Conservation (phyloP, 495 filamentous ascomycete species). For the Daldinia caldariorum region DNA sequence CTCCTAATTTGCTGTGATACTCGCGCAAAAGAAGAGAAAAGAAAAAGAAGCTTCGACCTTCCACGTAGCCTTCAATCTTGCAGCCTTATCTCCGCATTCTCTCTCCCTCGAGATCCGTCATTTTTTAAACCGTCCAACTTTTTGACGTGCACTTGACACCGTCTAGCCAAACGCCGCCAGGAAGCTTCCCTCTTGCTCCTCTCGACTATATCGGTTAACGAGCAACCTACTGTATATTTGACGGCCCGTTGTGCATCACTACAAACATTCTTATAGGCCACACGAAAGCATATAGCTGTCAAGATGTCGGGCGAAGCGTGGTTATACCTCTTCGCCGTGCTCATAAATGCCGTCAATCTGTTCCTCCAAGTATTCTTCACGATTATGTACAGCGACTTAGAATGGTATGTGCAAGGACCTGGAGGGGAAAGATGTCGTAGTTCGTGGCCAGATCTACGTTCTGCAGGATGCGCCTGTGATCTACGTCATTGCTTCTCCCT, state of each 20-base stretch:
- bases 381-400: conserved; percentile 99
- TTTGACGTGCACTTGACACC: conserved; percentile 24
- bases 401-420: conserved; percentile 77
- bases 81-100: conserved; percentile 45
- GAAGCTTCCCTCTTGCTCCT: conserved; percentile 5
- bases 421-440: background rate
- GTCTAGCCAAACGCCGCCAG: conserved; percentile 8
- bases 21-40: conserved; percentile 1
- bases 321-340: conserved; percentile 97
- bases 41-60: conserved; percentile 4
- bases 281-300: conserved; percentile 42
- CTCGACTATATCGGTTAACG: conserved; percentile 2
- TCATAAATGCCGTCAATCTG: conserved; percentile 99
- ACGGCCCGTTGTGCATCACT: background rate
- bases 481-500: conserved; percentile 41
- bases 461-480: conserved; percentile 19
- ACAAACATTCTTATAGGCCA: background rate
- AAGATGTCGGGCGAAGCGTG: conserved; percentile 99
- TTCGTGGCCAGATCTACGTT: conserved; percentile 4
- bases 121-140: conserved; percentile 18
- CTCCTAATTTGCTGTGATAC: conserved; percentile 10
- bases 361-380: conserved; percentile 99
- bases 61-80: conserved; percentile 17
- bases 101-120: conserved; percentile 10
- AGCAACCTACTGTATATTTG: conserved; percentile 1